Base-by-base conservation (phyloP, 805 yeast genomes). In the Phaffomyces antillensis region DNA sequence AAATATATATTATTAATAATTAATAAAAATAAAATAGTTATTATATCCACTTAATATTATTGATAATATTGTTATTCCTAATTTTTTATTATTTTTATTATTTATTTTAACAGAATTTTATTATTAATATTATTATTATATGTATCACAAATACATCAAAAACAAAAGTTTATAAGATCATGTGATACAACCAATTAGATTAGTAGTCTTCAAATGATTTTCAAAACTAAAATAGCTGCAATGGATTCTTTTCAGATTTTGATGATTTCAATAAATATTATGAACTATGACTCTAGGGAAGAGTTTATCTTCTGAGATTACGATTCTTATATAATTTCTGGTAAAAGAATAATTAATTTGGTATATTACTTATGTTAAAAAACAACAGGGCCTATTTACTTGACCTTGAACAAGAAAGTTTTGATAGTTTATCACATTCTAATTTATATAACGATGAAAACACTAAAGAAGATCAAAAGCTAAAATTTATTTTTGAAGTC, bases 341-440 rank as follows among this genome's bases (percentile, higher is more conserved):
- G 54, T 4, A 26, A 25, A 1, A 50, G 53, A 3, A 47, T 49
- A 5, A 36, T 41, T 3, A 60, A 60, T 33, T 44, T 53, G 16
- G 47, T 67, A 6, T 60, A 60, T 35, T 40, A 42, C 8, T 66
- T 70, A 4, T 43, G 40, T 7, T 42, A 55, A 13, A 70, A 68
- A 49, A 56, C 65, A 25, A 73, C 73, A 0, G 64, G 70, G 33
- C 83, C 88, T 0, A 60, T 74, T 52, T 66, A 0, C 80, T 70
- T 55, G 59, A 60, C 16, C 84, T 84, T 2, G 64, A 63, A 11
- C 60, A 83, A 5, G 56, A 77, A 23, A 52, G 81, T 15, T 83
- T 83, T 2, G 65, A 68, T 13, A 65, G 68, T 48, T 47, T 60
- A 7, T 37, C 53, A 1, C 50, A 52, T 15, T 50, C 52, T 5